phyloP scores from a whole-genome alignment of 1,284 basidiomycete genomes.

The Wolfiporia cocos region DNA sequence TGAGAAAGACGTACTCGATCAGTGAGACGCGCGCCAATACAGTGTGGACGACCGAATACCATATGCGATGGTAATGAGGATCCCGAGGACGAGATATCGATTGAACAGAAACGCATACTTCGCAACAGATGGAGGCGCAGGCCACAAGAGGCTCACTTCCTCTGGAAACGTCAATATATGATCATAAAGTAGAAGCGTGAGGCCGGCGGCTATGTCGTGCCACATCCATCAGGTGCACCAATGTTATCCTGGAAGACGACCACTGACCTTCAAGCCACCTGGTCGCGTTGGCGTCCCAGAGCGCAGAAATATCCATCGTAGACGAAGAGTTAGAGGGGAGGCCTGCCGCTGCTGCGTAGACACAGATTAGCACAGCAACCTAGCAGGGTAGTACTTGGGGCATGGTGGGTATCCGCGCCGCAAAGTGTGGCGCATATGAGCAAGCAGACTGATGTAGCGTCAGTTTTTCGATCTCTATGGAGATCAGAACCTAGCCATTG shows the following conservation, averaged over 20 bases:
- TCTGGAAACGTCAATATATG: constrained; percentile 39
- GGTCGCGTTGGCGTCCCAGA: constrained; percentile 11
- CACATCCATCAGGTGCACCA: too few relatives aligned
- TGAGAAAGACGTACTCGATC: too few relatives aligned
- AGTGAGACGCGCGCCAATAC: neutral
- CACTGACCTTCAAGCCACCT: constrained; percentile 5
- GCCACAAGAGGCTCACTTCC: constrained; percentile 42
- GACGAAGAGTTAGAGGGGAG: neutral
- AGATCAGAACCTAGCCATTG: too few relatives aligned
- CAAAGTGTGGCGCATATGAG: too few relatives aligned
- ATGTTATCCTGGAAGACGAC: too few relatives aligned
- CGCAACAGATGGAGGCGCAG: constrained; percentile 30
- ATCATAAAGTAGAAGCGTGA: constrained; percentile 39
- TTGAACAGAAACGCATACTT: constrained; percentile 41
- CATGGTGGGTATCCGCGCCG: too few relatives aligned
- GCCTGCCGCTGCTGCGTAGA: too few relatives aligned
- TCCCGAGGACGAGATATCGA: constrained; percentile 38
- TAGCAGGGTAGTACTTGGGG: too few relatives aligned
- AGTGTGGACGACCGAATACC: constrained; percentile 25
- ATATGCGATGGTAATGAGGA: constrained; percentile 30
- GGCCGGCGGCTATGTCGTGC: constrained; percentile 18
- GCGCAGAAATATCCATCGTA: constrained; percentile 6
- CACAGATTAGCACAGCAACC: too few relatives aligned
- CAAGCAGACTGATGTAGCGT: too few relatives aligned
- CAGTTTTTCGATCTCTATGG: too few relatives aligned